These are phyloP conservation scores for Jackrogersella multiformis DNA, from an alignment of 495 filamentous ascomycete genomes.

Conservation along the genomic window DNA sequence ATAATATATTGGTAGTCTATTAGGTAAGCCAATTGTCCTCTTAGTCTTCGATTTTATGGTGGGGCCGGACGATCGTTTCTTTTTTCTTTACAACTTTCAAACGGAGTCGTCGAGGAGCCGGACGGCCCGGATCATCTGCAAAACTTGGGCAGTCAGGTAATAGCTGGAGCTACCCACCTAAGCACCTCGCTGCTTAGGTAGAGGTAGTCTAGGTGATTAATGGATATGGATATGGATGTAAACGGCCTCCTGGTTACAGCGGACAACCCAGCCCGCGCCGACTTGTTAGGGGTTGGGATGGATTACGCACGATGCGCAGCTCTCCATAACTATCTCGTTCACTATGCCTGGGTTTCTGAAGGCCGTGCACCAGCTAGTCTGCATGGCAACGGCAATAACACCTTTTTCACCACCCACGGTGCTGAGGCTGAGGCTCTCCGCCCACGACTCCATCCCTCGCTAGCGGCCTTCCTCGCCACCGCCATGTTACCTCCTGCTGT, in stretches of 20 bases:
- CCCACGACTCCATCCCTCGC: slow-evolving; percentile 36
- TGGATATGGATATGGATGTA: slow-evolving; percentile 38
- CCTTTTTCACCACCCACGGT: slow-evolving; percentile 35
- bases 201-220: slow-evolving; percentile 5
- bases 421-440: slow-evolving; percentile 33
- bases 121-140: not conserved
- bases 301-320: slow-evolving; percentile 54
- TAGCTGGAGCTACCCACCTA: no score
- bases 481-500: slow-evolving; percentile 28
- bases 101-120: not conserved
- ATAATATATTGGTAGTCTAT: no score
- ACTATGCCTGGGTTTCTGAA: slow-evolving; percentile 48
- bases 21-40: no score
- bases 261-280: slow-evolving; percentile 41
- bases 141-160: no score
- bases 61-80: no score
- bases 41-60: no score
- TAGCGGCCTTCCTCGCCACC: slow-evolving; percentile 44
- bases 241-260: slow-evolving; percentile 45
- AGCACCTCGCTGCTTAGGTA: not conserved
- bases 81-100: not conserved
- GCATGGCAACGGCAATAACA: slow-evolving; percentile 9
- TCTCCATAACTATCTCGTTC: slow-evolving; percentile 54
- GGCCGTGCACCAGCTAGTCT: slow-evolving; percentile 13
- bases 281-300: slow-evolving; percentile 36